phyloP scores from a whole-genome alignment of 2,329 filamentous ascomycete species.

The Didymella keratinophila region DNA sequence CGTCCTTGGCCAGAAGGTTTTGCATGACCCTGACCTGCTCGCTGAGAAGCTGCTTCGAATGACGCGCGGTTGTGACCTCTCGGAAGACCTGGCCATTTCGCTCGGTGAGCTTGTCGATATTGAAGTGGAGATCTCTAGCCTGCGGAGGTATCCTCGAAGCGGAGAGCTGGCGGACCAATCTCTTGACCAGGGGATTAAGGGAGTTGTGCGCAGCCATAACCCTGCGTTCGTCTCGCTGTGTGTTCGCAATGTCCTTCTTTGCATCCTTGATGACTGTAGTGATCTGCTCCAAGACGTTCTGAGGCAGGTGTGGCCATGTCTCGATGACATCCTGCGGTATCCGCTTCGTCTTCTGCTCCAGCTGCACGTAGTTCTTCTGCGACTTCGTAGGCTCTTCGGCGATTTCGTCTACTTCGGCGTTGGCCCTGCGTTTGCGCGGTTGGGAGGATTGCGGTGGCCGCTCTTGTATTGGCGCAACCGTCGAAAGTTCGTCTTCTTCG shows the following conservation, averaged over 20 bases:
- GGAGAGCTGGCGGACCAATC: conserved; percentile 65
- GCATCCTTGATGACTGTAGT: conserved; percentile 64
- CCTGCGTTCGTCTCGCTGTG: conserved; percentile 57
- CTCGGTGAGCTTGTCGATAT: conserved; percentile 71
- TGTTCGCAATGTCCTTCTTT: conserved; percentile 68
- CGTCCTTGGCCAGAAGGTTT: conserved; percentile 39
- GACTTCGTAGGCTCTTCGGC: conserved; percentile 26
- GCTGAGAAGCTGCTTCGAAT: conserved; percentile 68
- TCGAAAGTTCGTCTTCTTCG: conserved; percentile 15
- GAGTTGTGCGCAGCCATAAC: conserved; percentile 64
- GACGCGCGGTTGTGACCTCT: conserved; percentile 67
- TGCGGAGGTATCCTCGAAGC: conserved; percentile 72
- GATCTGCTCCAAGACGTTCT: conserved; percentile 64
- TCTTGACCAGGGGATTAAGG: conserved; percentile 63
- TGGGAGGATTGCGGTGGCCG: neutral
- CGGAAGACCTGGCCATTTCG: conserved; percentile 57
- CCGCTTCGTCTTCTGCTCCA: conserved; percentile 46
- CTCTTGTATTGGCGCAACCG: conserved; percentile 1
- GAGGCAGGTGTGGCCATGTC: conserved; percentile 64
- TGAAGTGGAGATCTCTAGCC: conserved; percentile 61
- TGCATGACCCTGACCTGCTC: conserved; percentile 67
- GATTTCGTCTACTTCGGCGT: conserved; percentile 30
- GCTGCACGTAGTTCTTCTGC: conserved; percentile 40
- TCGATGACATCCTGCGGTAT: conserved; percentile 50
- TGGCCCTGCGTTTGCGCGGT: conserved; percentile 33